phyloP scores from a whole-genome alignment of 257 asterid species.

The Penstemon newberryi region DNA sequence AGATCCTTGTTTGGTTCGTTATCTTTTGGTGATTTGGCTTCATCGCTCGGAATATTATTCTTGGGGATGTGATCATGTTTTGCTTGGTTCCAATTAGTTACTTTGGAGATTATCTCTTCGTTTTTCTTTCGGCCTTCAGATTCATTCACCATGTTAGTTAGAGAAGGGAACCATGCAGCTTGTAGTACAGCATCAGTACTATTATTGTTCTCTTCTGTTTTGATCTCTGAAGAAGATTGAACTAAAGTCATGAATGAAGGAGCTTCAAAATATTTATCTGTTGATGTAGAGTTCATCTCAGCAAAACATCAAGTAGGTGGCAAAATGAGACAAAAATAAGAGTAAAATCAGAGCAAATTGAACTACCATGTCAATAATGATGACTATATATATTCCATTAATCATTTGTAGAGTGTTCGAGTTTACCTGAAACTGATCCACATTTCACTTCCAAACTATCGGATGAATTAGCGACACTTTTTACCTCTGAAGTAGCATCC shows the following conservation, averaged over 20 bases:
- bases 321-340: too few species aligned
- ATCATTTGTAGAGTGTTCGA: slow-evolving; percentile 13
- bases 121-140: slow-evolving; percentile 46
- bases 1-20: slow-evolving; percentile 39
- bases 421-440: slow-evolving; percentile 84
- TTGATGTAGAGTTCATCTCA: slow-evolving; percentile 26
- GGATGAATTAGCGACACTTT: slow-evolving; percentile 15
- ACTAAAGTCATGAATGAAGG: slow-evolving; percentile 26
- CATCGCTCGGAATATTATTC: slow-evolving; percentile 51
- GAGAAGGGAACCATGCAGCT: too few species aligned
- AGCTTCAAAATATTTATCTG: slow-evolving; percentile 56
- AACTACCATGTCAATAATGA: too few species aligned
- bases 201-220: slow-evolving; percentile 37
- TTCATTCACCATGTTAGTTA: slow-evolving; percentile 42
- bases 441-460: slow-evolving; percentile 80
- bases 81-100: slow-evolving; percentile 67
- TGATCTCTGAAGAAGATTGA: slow-evolving; percentile 48
- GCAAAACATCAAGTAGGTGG: background rate
- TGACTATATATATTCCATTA: background rate
- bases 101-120: slow-evolving; percentile 67
- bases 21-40: slow-evolving; percentile 57
- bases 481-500: slow-evolving; percentile 19
- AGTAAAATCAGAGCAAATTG: too few species aligned
- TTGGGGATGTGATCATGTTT: slow-evolving; percentile 59
- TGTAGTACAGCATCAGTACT: slow-evolving; percentile 36